Evolutionary conservation across 495 filamentous ascomycete species (phyloP), one percentile per base, ranked within the genome.

Genomic region (Pseudoneurospora amorphoporcata): DNA sequence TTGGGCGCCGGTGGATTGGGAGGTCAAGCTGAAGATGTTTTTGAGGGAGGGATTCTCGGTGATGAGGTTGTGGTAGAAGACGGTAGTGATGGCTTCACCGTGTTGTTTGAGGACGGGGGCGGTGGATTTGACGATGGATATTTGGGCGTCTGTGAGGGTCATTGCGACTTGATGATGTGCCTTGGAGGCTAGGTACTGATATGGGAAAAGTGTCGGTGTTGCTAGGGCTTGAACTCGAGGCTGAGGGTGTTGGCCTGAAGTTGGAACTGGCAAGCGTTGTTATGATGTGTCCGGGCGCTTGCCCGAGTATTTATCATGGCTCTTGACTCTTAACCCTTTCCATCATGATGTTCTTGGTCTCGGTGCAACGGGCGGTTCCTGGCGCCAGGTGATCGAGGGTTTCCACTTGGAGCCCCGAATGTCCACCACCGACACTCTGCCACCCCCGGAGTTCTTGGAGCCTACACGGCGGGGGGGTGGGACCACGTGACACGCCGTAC

Each of bases 1-100:
- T 74, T 94, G 92, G 69, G 87, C 86, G 68, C 90, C 88, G 37
- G 85, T 90, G 68, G 77, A 75, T 78, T 93, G 90, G 79, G 91
- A 89, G 39, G 89, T 82, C 69, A 82, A 82, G 82, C 88, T 92
- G 85, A 93, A 94, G 71, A 92, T 80, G 75, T 87, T 86, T 76
- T 87, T 85, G 10, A 94, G 85, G 23, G 83, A 82, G 0, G 90
- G 90, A 75, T 90, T 82, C 2, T 86, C 89, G 19, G 41, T 73
- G 17, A 94, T 84, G 82, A 94, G 82, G 81, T 90, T 89, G 38
- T 84, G 79, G 80, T 94, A 94, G 83, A 94, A 92, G 70, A 85
- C 76, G 9, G 81, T 84, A 19, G 90, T 92, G 80, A 93, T 92
- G 65, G 85, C 83, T 23, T 79, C 79, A 79, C 91, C 91, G 79